These are phyloP conservation scores for Pseudoneurospora amorphoporcata DNA, from an alignment of 495 filamentous ascomycete species.

Conservation along the genomic window DNA sequence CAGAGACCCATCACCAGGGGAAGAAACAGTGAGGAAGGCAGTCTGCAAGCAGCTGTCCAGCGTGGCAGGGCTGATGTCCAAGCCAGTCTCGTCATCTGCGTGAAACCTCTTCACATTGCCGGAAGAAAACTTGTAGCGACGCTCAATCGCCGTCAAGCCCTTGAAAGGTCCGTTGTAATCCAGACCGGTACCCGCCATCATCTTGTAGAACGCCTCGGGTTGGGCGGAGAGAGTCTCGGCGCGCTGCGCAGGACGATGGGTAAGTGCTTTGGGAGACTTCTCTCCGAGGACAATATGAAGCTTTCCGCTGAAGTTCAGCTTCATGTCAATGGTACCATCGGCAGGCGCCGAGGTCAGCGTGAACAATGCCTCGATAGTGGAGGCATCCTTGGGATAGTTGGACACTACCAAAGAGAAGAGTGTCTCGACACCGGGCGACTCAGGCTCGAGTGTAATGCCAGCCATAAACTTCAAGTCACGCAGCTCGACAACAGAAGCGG, in stretches of 20 bases:
- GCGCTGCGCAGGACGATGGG: constrained; percentile 9
- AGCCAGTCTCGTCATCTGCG: constrained; percentile 18
- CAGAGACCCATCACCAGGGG: constrained; percentile 33
- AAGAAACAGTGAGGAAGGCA: constrained; percentile 32
- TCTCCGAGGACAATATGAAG: constrained; percentile 25
- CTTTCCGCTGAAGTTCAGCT: constrained; percentile 22
- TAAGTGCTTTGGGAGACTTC: constrained; percentile 14
- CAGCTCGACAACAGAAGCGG: constrained; percentile 30
- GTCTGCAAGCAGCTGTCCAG: constrained; percentile 41
- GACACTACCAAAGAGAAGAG: constrained; percentile 30
- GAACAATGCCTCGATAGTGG: constrained; percentile 27
- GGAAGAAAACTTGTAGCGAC: constrained; percentile 36
- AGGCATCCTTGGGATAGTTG: background rate
- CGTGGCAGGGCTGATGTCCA: constrained; percentile 36
- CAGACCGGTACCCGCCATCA: constrained; percentile 32
- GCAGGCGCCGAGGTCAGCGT: constrained; percentile 25
- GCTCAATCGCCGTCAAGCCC: constrained; percentile 25
- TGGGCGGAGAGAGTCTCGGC: constrained; percentile 26
- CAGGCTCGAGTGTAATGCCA: constrained; percentile 41
- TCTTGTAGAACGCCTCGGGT: constrained; percentile 33
- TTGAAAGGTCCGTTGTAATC: constrained; percentile 35
- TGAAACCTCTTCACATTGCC: constrained; percentile 26
- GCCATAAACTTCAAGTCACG: constrained; percentile 30
- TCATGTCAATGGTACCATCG: constrained; percentile 26
- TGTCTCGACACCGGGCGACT: constrained; percentile 34